phyloP scores from a whole-genome alignment of 768 basidiomycete species.

The Leccinellum albellum region DNA sequence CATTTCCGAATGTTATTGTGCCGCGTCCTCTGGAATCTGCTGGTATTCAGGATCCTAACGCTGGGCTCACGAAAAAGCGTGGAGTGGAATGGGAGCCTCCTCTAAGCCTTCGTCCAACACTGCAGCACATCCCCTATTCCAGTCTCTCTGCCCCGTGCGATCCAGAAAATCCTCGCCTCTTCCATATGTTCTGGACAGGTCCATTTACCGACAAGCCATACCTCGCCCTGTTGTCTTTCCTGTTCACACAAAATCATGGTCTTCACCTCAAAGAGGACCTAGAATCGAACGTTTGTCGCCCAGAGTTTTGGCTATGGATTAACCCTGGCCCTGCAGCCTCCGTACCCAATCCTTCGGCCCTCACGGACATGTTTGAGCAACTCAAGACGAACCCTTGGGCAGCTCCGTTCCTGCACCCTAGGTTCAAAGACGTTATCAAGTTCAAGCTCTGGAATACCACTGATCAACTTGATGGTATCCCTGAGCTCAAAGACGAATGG shows the following conservation, averaged over 20 bases:
- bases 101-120: conserved; percentile 44
- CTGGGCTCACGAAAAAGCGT: conserved; percentile 55
- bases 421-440: conserved; percentile 88
- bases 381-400: conserved; percentile 90
- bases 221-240: conserved; percentile 88
- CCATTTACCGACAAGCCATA: conserved; percentile 99
- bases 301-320: conserved; percentile 98
- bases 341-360: conserved; percentile 79
- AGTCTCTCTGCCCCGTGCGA: conserved; percentile 69
- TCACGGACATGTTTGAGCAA: conserved; percentile 76
- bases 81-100: conserved; percentile 59
- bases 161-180: conserved; percentile 78
- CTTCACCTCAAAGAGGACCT: conserved; percentile 59
- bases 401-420: conserved; percentile 87
- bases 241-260: conserved; percentile 93
- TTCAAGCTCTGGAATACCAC: conserved; percentile 99
- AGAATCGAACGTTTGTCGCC: conserved; percentile 58
- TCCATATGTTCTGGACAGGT: conserved; percentile 99
- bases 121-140: conserved; percentile 54
- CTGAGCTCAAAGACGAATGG: conserved; percentile 91
- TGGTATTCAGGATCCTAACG: conserved; percentile 43
- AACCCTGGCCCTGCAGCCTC: conserved; percentile 95
- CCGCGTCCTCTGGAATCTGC: conserved; percentile 29
- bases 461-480: conserved; percentile 88
- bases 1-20: conserved; percentile 30